A percentile compares a stretch with the other conserved stretches of the same genome.
Conservation (phyloP, 179 eudicot species). For the Actinidia arguta region DNA sequence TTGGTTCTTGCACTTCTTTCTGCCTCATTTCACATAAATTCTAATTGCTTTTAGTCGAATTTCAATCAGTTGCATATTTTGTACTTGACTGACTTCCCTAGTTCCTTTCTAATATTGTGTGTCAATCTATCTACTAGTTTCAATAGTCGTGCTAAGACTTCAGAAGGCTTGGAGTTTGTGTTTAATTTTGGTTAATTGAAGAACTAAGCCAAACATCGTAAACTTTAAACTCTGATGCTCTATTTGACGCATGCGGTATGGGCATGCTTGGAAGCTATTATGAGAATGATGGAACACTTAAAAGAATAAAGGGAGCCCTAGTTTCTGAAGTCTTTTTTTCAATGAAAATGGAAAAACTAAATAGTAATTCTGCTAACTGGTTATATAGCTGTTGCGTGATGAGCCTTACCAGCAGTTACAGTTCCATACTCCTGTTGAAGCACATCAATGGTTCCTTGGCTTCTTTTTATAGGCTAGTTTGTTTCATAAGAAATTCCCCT, state of each 20-base stretch:
- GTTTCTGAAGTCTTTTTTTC: background rate
- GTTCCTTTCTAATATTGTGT: background rate
- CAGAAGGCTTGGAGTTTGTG: background rate
- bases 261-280: background rate
- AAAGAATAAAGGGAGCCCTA: background rate
- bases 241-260: background rate
- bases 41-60: background rate
- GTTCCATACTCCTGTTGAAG: slow-evolving; percentile 12
- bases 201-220: no score
- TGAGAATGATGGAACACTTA: background rate
- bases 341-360: background rate
- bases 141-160: background rate
- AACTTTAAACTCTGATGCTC: no score
- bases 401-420: slow-evolving; percentile 3
- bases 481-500: background rate
- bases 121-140: background rate
- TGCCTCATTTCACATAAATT: no score
- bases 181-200: background rate
- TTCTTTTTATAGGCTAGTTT: background rate
- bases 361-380: background rate
- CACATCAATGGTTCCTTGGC: background rate
- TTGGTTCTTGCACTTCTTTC: background rate
- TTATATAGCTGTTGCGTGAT: background rate
- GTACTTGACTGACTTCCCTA: background rate
- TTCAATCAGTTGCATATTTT: background rate